Evolutionary conservation across 2,329 filamentous ascomycete genomes (phyloP).

Genomic region (Amauroascus verrucosus): DNA sequence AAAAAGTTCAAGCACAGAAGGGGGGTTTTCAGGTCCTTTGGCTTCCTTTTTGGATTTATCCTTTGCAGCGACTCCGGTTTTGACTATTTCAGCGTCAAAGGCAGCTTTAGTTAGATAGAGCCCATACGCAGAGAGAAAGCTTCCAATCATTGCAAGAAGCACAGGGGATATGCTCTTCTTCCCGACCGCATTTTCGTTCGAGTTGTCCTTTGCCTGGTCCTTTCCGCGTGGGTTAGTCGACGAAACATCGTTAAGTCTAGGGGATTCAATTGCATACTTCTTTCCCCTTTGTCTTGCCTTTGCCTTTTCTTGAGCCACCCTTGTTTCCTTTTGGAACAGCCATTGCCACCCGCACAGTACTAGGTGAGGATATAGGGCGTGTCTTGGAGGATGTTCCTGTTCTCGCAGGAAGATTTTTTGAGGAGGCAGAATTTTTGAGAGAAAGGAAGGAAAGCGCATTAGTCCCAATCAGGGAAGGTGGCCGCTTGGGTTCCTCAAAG

Average conservation of each 20-base stretch:
- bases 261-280: not conserved
- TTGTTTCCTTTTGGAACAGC: conserved; percentile 7
- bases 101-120: conserved; percentile 52
- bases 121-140: conserved; percentile 57
- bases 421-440: not conserved
- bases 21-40: conserved; percentile 18
- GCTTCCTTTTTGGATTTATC: conserved; percentile 20
- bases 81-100: conserved; percentile 48
- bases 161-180: conserved; percentile 44
- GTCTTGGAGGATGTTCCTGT: not conserved
- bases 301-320: not conserved
- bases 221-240: not conserved
- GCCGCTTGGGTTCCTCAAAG: not conserved
- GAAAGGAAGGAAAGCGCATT: not conserved
- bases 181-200: not conserved
- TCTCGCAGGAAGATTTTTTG: not conserved
- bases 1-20: conserved; percentile 35
- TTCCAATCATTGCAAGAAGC: conserved; percentile 56
- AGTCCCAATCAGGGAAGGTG: conserved; percentile 5
- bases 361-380: not conserved
- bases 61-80: conserved; percentile 16
- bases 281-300: conserved; percentile 10
- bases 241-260: not conserved
- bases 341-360: not conserved
- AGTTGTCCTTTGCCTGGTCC: not conserved